Evolutionary conservation across 495 filamentous ascomycete genomes (phyloP), one percentile per base, ranked within the genome.

Genomic region (Staphylotrichum tortipilum): DNA sequence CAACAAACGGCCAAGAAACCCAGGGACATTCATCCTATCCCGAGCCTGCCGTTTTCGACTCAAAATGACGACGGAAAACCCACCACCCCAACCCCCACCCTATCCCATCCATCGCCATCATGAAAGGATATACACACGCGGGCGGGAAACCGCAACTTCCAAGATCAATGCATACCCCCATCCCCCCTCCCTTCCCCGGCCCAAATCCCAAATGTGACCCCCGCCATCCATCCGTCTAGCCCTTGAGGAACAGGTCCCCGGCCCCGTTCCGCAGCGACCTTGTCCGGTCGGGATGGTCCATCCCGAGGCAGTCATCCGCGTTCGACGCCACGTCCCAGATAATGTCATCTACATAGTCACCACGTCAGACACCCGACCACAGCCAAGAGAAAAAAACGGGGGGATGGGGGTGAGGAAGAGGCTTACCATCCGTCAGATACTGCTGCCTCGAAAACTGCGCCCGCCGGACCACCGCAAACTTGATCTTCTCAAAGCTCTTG

Each of bases 401-500:
- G n/a, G n/a, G n/a, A n/a, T n/a, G n/a, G n/a, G n/a, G n/a, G n/a
- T n/a, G n/a, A n/a, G n/a, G n/a, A n/a, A n/a, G 17, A n/a, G 17
- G 64, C 81, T 76, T 71, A 95, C 92, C 89, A 72, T 97, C 92
- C 53, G 78, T 79, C 47, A 99, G 72, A 71, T 94, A 95, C 47
- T 78, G 73, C 4, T 90, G 84, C 57, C 78, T 85, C 17, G 84
- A 79, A 66, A 84, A 94, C 7, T 66, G 62, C 22, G 74, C 65
- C 46, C 85, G 78, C 52, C 80, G 78, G 7, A 96, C 76, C 37
- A 95, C 68, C 5, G 89, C 87, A 72, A 99, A 96, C 68, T 90
- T 95, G 64, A 97, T 89, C 75, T 96, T 99, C 67, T 99, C 92
- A 54, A 97, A 92, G 48, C 87, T 88, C 73, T 97, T 97, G 54